Conservation (phyloP, 441 rosid species). For the Jatropha multifida region DNA sequence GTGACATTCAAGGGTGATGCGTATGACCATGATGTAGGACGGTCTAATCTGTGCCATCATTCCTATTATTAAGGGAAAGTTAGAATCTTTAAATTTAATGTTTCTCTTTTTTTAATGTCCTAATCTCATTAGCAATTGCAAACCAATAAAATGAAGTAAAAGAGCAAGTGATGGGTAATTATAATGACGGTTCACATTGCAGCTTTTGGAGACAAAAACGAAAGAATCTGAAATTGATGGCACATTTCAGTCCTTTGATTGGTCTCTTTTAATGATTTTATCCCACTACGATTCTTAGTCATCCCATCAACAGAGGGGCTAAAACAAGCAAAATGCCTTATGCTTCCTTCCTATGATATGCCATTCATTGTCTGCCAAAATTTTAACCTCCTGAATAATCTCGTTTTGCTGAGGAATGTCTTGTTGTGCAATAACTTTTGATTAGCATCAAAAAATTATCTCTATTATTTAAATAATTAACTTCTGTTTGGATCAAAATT, state of each 20-base stretch:
- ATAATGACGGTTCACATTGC: neutral
- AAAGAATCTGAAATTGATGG: neutral
- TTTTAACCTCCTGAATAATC: no score
- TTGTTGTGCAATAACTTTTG: no score
- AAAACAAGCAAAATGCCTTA: neutral
- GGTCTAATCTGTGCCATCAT: neutral
- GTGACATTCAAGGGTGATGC: neutral
- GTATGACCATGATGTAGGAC: neutral
- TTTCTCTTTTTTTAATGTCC: no score
- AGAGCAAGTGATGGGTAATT: neutral
- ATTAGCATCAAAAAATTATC: no score
- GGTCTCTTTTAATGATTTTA: neutral
- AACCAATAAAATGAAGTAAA: neutral
- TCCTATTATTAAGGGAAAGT: neutral
- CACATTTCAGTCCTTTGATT: neutral
- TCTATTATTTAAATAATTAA: no score
- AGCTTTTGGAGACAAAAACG: neutral
- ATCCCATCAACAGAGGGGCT: no score
- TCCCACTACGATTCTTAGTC: no score
- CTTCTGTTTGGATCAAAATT: no score
- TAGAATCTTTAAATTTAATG: constrained; percentile 2
- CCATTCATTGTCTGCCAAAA: no score
- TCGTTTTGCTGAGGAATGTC: no score
- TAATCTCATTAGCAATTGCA: neutral
- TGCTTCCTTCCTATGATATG: no score